Evolutionary conservation across 441 rosid species (phyloP).

Genomic region (Theobroma grandiflorum): DNA sequence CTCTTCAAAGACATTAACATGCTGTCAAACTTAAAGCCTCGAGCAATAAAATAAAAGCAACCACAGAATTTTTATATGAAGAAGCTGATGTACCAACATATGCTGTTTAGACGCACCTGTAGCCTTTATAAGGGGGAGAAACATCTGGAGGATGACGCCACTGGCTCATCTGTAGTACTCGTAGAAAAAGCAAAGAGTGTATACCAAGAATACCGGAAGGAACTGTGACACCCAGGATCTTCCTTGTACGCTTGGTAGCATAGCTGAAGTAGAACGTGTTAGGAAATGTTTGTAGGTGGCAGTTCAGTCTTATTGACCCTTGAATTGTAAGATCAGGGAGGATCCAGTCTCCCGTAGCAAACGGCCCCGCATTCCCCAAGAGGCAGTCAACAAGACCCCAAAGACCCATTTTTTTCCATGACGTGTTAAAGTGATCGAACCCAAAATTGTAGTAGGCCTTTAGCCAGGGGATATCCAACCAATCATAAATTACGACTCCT

Average conservation of each 20-base stretch:
- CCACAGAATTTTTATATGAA: background rate
- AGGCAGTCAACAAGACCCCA: slow-evolving; percentile 78
- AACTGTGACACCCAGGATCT: slow-evolving; percentile 70
- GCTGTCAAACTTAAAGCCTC: background rate
- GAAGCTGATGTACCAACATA: background rate
- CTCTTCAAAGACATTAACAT: slow-evolving; percentile 4
- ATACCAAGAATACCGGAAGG: slow-evolving; percentile 85
- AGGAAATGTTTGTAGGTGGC: slow-evolving; percentile 74
- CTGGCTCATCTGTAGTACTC: slow-evolving; percentile 90
- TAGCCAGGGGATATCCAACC: slow-evolving; percentile 88
- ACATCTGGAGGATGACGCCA: slow-evolving; percentile 79
- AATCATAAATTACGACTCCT: slow-evolving; percentile 87
- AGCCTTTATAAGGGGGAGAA: slow-evolving; percentile 87
- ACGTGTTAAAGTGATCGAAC: slow-evolving; percentile 87
- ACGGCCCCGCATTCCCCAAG: slow-evolving; percentile 83
- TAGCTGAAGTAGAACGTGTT: slow-evolving; percentile 89
- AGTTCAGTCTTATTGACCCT: slow-evolving; percentile 76
- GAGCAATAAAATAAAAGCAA: background rate
- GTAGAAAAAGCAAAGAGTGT: slow-evolving; percentile 85
- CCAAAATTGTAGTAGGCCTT: slow-evolving; percentile 92
- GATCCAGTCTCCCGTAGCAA: slow-evolving; percentile 91
- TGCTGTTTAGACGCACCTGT: slow-evolving; percentile 56
- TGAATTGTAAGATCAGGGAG: slow-evolving; percentile 96
- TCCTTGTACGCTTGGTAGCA: slow-evolving; percentile 82
- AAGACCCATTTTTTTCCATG: slow-evolving; percentile 72